A percentile compares a stretch with the other conserved stretches of the same genome.
Conservation (phyloP, 257 asterid genomes). For the Avicennia marina region DNA sequence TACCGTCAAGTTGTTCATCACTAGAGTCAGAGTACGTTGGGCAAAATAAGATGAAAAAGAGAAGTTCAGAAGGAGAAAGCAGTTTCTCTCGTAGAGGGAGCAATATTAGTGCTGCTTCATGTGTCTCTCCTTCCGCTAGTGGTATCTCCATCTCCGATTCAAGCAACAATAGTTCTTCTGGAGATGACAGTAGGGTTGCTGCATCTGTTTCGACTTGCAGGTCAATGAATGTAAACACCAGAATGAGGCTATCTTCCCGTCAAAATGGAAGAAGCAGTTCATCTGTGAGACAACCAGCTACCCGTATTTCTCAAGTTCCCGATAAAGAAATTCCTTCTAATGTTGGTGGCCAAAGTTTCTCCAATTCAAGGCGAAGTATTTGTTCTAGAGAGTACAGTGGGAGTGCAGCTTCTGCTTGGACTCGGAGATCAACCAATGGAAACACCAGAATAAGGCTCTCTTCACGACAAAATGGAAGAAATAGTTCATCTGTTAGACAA, state of each 20-base stretch:
- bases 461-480: constrained; percentile 30
- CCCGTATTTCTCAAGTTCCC: constrained; percentile 18
- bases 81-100: constrained; percentile 41
- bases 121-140: constrained; percentile 23
- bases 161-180: not conserved
- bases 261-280: constrained; percentile 31
- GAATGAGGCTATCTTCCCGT: constrained; percentile 22
- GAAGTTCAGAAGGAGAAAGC: constrained; percentile 51
- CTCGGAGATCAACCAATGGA: constrained; percentile 30
- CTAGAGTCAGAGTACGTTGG: constrained; percentile 31
- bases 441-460: constrained; percentile 34
- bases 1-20: constrained; percentile 28
- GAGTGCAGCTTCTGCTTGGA: constrained; percentile 27
- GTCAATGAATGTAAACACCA: constrained; percentile 28
- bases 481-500: constrained; percentile 27
- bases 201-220: constrained; percentile 36
- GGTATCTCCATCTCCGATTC: constrained; percentile 27
- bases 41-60: constrained; percentile 35
- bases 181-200: constrained; percentile 4
- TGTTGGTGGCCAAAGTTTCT: constrained; percentile 25
- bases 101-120: constrained; percentile 11
- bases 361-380: constrained; percentile 23
- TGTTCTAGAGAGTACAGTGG: constrained; percentile 9
- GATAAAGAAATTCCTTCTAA: constrained; percentile 16
- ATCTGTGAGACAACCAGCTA: constrained; percentile 27